Base-by-base conservation (phyloP, 441 rosid genomes). In the Adansonia madagascariensis region DNA sequence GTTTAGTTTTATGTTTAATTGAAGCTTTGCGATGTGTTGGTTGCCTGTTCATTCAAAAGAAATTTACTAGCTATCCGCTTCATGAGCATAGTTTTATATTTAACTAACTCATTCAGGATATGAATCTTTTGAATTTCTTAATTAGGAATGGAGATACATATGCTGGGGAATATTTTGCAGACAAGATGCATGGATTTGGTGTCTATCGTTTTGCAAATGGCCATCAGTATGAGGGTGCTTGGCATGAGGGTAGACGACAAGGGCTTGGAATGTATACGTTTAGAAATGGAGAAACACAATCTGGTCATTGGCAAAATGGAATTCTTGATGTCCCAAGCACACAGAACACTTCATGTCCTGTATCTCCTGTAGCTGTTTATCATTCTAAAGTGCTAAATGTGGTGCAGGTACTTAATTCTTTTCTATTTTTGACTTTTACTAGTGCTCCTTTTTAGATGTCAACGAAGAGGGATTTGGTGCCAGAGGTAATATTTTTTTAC, bases 181-280 rank as follows among this genome's bases (percentile, higher is more conserved):
- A 85, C 85, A 90, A 89, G 85, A 91, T 90, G 92, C 94, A 93
- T 83, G 95, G 94, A n/a, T 91, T 86, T 76, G 87, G 93, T 22
- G 89, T 90, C 17, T 93, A 88, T 73, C 60, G 31, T 8, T 90
- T 91, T 73, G 95, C 91, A 55, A 90, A 90, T 75, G 97, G 92
- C 68, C 95, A 90, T 75, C 75, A 86, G 0, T 86, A 88, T 2
- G 88, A 91, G 78, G 91, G 97, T 81, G 94, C 96, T 67, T 91
- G 96, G 96, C 96, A 93, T 82, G 98, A 93, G 84, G 94, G 98
- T 78, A 84, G 89, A 81, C 84, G 98, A 80, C 92, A 93, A 83
- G 96, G 96, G 43, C 96, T 93, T 60, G 96, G 98, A 55, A 90
- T 91, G 98, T 91, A 93, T 82, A 88, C 94, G 11, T 93, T 91